These are phyloP conservation scores for Ampelocalamus luodianensis DNA, from an alignment of 176 grass and related monocot genomes.

Conservation along the genomic window DNA sequence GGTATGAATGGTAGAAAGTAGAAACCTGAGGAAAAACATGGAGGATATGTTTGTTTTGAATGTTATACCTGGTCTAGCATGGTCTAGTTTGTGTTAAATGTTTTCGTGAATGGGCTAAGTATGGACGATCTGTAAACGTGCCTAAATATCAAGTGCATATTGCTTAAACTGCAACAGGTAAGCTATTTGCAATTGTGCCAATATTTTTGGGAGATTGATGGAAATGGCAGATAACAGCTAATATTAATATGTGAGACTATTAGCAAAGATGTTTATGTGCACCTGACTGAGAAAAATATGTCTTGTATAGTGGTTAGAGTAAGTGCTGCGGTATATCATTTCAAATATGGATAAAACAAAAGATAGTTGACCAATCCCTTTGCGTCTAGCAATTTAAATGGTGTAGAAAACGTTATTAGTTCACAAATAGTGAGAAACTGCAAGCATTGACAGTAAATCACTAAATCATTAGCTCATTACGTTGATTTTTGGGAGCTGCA, in stretches of 20 bases:
- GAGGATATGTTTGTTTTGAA: neutral
- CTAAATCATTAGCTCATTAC: neutral
- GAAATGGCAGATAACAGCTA: slow-evolving; percentile 11
- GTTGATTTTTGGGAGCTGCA: neutral
- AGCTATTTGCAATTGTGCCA: neutral
- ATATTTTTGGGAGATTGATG: neutral
- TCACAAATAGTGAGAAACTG: neutral
- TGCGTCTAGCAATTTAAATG: neutral
- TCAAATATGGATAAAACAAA: neutral
- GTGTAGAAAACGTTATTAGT: neutral
- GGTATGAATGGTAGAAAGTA: neutral
- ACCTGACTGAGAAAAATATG: neutral
- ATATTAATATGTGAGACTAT: neutral
- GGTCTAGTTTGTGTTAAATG: too few species aligned
- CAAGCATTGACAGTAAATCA: neutral
- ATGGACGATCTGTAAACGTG: neutral
- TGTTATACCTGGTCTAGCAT: neutral
- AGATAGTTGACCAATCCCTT: neutral
- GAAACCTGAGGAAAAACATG: neutral
- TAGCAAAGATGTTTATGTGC: neutral
- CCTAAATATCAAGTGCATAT: neutral
- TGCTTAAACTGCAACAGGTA: neutral
- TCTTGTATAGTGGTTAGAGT: neutral
- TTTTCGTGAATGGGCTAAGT: neutral
- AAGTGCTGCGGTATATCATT: neutral